Percentiles rank a stretch among this genome's conserved stretches.
Evolutionary conservation across 345 rosid genomes (phyloP).

Genomic region (Lagerstroemia speciosa): DNA sequence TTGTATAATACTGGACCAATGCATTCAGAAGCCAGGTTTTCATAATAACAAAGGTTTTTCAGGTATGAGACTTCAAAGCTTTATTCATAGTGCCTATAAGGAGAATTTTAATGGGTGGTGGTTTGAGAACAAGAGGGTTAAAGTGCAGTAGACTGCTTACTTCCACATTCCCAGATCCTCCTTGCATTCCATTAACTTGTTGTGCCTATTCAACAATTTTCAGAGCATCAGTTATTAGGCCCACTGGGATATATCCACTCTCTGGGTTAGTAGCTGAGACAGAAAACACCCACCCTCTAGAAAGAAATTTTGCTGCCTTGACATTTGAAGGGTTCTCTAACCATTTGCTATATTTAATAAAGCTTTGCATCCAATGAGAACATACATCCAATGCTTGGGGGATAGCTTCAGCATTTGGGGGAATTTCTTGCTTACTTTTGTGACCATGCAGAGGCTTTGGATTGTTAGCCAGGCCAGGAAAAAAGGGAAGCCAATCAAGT

Average conservation of each 20-base stretch:
- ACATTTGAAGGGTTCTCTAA: slow-evolving; percentile 75
- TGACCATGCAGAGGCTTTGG: slow-evolving; percentile 47
- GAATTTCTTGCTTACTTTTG: slow-evolving; percentile 43
- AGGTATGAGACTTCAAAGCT: background rate
- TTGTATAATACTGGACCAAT: background rate
- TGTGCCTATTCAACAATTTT: slow-evolving; percentile 49
- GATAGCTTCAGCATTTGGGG: slow-evolving; percentile 72
- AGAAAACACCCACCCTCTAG: slow-evolving; percentile 56
- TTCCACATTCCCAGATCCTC: slow-evolving; percentile 51
- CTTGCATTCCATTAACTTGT: slow-evolving; percentile 59
- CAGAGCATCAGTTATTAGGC: background rate
- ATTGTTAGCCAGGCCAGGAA: slow-evolving; percentile 30
- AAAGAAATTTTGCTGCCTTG: slow-evolving; percentile 80
- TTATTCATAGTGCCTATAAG: background rate
- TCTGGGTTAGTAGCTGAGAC: background rate
- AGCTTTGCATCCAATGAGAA: slow-evolving; percentile 92
- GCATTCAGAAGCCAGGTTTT: background rate
- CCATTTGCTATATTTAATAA: slow-evolving; percentile 94
- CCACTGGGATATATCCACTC: background rate
- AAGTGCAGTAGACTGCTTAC: slow-evolving; percentile 31
- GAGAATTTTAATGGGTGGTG: too few relatives aligned
- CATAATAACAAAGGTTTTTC: background rate
- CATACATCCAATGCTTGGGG: slow-evolving; percentile 60
- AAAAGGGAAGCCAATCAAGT: slow-evolving; percentile 90
- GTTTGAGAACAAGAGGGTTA: slow-evolving; percentile 8